Percentiles rank a stretch among this genome's conserved stretches.
phyloP scores from a whole-genome alignment of 1,139 yeast species.

The Candida dubliniensis region DNA sequence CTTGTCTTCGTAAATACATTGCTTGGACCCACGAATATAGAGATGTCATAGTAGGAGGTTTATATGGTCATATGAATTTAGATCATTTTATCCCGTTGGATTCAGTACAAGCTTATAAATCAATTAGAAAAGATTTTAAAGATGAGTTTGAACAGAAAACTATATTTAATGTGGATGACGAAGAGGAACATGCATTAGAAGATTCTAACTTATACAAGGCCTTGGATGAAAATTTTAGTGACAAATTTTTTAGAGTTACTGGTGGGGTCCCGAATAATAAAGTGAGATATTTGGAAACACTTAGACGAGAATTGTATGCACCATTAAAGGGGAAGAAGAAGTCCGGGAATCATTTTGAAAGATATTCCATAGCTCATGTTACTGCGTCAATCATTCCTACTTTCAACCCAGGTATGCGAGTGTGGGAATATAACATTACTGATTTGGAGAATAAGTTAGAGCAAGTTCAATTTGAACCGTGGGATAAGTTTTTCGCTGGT shows the following conservation, averaged over 20 bases:
- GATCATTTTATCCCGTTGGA: conserved; percentile 83
- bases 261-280: conserved; percentile 71
- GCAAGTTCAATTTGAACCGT: conserved; percentile 32
- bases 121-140: conserved; percentile 30
- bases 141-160: conserved; percentile 7
- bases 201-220: conserved; percentile 17
- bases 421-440: conserved; percentile 82
- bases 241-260: conserved; percentile 25
- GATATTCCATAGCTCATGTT: conserved; percentile 70
- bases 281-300: conserved; percentile 57
- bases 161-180: conserved; percentile 13
- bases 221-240: conserved; percentile 16
- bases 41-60: conserved; percentile 78
- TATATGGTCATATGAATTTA: conserved; percentile 86
- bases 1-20: conserved; percentile 71
- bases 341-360: conserved; percentile 49
- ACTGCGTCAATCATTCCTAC: conserved; percentile 82
- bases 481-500: conserved; percentile 57
- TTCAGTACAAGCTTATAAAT: conserved; percentile 63
- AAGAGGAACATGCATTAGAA: conserved; percentile 17
- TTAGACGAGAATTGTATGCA: conserved; percentile 54
- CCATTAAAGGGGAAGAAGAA: conserved; percentile 43
- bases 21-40: conserved; percentile 80
- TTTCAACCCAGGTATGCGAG: conserved; percentile 76
- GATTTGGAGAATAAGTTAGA: conserved; percentile 34